A percentile compares a stretch with the other conserved stretches of the same genome.
Evolutionary conservation across 345 rosid species (phyloP).

Genomic region (Murraya paniculata): DNA sequence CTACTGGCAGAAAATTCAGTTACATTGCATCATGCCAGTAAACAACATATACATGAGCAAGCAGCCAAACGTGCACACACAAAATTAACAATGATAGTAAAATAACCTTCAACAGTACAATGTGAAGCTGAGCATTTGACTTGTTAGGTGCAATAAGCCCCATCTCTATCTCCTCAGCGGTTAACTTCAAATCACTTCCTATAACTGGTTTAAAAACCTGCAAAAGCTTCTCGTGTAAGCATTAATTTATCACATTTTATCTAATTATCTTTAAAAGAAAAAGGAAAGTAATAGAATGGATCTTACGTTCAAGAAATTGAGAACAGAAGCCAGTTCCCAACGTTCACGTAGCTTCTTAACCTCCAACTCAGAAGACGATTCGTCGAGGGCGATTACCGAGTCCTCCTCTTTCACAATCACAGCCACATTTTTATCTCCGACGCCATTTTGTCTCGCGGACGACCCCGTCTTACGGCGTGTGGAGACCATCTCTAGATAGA

Average conservation of each 20-base stretch:
- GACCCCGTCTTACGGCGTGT: constrained; percentile 27
- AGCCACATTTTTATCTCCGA: constrained; percentile 1
- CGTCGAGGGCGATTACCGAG: constrained; percentile 23
- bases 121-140: constrained; percentile 63
- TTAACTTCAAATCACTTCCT: constrained; percentile 49
- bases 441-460: background rate
- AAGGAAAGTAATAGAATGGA: background rate
- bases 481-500: constrained; percentile 32
- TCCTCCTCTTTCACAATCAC: constrained; percentile 13
- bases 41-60: background rate
- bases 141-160: constrained; percentile 54
- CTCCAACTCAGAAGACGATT: constrained; percentile 28
- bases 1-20: background rate
- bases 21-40: background rate
- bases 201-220: constrained; percentile 75
- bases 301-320: constrained; percentile 68
- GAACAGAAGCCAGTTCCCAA: constrained; percentile 94
- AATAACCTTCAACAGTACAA: constrained; percentile 62
- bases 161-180: constrained; percentile 72
- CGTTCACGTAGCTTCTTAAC: constrained; percentile 58
- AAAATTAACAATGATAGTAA: background rate
- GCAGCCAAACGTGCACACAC: background rate
- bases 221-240: constrained; percentile 2
- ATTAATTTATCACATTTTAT: no score
- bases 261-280: background rate